Base-by-base conservation (phyloP, 345 rosid genomes). In the Raphanus raphanistrum region DNA sequence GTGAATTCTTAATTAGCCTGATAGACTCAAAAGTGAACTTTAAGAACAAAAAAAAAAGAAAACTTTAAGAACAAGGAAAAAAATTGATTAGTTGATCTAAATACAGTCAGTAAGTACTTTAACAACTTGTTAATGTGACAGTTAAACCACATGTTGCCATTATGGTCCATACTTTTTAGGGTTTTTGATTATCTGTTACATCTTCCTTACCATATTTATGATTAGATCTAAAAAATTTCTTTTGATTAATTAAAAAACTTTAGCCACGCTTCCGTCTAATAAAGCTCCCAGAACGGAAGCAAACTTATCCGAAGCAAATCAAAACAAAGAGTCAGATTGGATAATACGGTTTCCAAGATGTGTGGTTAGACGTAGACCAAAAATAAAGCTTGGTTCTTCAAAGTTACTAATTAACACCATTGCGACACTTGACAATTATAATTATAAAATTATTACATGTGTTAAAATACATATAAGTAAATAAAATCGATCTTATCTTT, bases 121-220 rank as follows among this genome's bases (percentile, higher is more conserved):
- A 72, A 32, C 74, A 79, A 73, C 59, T 79, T 68, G 78, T 61
- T 73, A 61, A 68, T 45, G 71, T 73, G 71, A 68, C 74, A 68
- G 70, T 73, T 62, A 73, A 63, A 79, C 78, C 82, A 79, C 78
- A 73, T 79, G 82, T 61, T 79, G 70, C 66, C 65, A 73, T 79
- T 48, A 79, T 79, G 70, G 74, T 79, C 15, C 66, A 61, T 62
- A 36, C 74, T 79, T 79, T 68, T 6, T 79, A 79, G 74, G 65
- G 82, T 72, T 48, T 72, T 21, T 72, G 68, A 78, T 78, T 59
- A 72, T 78, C 55, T 78, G 35, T 66, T 67, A 11, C 63, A 66
- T 26, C 25, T 72, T 48, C 16, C 38, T 67, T 60, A 6, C 26
- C 69, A 71, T 6, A 21, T 61, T 58, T 43, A 32, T 72, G 7